Conservation (phyloP, 176 grass and related monocot genomes). For the maize (Zea mays) region DNA sequence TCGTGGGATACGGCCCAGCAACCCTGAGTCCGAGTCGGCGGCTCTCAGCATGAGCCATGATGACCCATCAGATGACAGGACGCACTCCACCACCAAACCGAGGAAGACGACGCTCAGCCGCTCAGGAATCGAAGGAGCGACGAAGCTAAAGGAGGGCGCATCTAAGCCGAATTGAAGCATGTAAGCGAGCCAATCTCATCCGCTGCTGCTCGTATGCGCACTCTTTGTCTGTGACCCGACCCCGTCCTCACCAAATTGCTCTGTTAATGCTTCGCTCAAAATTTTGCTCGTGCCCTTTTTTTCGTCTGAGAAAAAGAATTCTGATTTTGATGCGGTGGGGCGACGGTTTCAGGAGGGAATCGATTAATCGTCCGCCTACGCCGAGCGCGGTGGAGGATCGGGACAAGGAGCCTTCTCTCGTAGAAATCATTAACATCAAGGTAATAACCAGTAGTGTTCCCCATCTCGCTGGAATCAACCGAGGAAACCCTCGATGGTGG, state of each 20-base stretch:
- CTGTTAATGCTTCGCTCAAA: not conserved
- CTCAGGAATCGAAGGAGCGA: not conserved
- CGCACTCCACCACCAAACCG: not conserved
- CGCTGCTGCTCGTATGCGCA: not conserved
- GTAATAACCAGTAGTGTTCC: conserved; percentile 31
- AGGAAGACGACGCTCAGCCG: no score
- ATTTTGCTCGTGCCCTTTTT: not conserved
- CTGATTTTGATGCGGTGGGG: not conserved
- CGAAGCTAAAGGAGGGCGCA: not conserved
- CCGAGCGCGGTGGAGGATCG: conserved; percentile 63
- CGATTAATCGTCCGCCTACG: conserved; percentile 90
- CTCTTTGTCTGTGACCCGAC: not conserved
- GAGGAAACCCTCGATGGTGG: not conserved
- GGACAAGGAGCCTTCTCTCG: conserved; percentile 70
- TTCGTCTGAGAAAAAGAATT: not conserved
- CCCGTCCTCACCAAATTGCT: no score
- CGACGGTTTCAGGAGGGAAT: conserved; percentile 64
- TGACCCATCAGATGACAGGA: not conserved
- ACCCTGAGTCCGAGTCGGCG: not conserved
- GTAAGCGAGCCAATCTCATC: conserved; percentile 40
- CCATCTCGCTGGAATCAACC: conserved; percentile 2
- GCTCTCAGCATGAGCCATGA: not conserved
- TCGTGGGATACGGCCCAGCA: not conserved
- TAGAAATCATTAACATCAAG: conserved; percentile 94
- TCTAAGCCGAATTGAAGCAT: conserved; percentile 38